Base-by-base conservation (phyloP, 2,329 filamentous ascomycete species). In the Pezicula carpinea region DNA sequence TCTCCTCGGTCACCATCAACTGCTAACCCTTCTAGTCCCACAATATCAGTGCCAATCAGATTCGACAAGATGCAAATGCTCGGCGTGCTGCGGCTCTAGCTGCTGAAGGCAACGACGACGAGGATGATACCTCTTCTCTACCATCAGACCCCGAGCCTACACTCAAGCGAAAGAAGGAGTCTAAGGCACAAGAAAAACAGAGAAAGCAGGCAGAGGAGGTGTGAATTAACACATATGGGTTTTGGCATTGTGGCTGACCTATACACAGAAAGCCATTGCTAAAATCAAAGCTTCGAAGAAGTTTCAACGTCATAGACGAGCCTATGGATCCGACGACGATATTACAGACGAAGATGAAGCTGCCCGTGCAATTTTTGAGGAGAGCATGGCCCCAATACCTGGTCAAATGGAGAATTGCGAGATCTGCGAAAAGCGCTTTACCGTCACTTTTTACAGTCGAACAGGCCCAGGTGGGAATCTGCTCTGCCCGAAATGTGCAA, bases 371-470 rank as follows among this genome's bases (percentile, higher is more conserved):
- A 66, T 80, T 15, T 68, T 80, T 59, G 57, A 76, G 43, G 58
- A 75, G 50, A 64, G 67, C 62, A 33, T 66, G 59, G 53, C 67
- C 53, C 49, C 67, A 57, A 43, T 63, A n/a, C 60, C 58, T 6
- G 90, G 89, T 2, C 92, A 97, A 65, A 80, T 92, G 61, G 89
- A 87, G 53, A 91, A 96, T 55, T 97, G 92, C 63, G 89, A 87
- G 52, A 70, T 83, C 3, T 97, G 92, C 65, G 76, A 78, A 36
- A 95, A 93, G 64, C 83, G 90, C 32, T 97, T 97, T 62, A 96
- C 89, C 0, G 91, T 97, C 38, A 96, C 92, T 0, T 79, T 89
- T 0, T 96, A 96, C 69, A 90, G 86, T 52, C 85, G 89, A 54
- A 79, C 83, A 22, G 89, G 87, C 0, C 86, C 88, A 0, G 75